A percentile compares a stretch with the other conserved stretches of the same genome.
These are phyloP conservation scores for Leccinum boreale DNA, from an alignment of 768 basidiomycete genomes.

Conservation along the genomic window DNA sequence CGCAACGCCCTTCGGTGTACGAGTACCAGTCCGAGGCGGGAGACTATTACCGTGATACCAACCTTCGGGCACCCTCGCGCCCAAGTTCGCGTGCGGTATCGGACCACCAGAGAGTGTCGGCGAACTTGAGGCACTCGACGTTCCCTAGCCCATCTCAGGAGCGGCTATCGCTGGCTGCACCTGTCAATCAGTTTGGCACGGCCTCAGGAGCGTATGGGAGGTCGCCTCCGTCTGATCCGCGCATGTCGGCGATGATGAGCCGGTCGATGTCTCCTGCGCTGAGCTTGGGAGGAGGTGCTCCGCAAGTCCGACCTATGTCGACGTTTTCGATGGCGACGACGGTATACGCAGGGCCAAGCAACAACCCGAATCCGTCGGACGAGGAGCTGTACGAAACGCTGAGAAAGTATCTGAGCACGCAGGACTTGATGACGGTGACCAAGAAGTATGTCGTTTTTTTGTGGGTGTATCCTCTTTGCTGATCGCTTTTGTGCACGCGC, in stretches of 20 bases:
- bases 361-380: conserved; percentile 54
- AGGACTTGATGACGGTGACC: conserved; percentile 71
- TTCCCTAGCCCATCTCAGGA: conserved; percentile 37
- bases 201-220: conserved; percentile 40
- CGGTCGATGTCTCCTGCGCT: conserved; percentile 32
- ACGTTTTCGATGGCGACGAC: conserved; percentile 63
- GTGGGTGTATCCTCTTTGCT: not conserved
- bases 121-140: conserved; percentile 24
- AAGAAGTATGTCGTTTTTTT: conserved; percentile 50
- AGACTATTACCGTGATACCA: conserved; percentile 62
- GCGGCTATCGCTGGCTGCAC: conserved; percentile 32
- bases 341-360: conserved; percentile 47
- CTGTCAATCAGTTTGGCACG: conserved; percentile 35
- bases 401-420: conserved; percentile 55
- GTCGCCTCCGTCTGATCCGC: conserved; percentile 37
- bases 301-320: conserved; percentile 46
- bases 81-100: conserved; percentile 32
- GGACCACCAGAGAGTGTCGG: conserved; percentile 28
- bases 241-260: conserved; percentile 45
- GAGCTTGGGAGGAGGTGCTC: conserved; percentile 24
- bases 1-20: conserved; percentile 44
- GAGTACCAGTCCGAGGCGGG: conserved; percentile 42
- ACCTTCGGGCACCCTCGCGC: conserved; percentile 29
- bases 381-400: conserved; percentile 58
- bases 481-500: not conserved